Conservation (phyloP, 352 stramenopile species). For the Saprolegnia parasitica region DNA sequence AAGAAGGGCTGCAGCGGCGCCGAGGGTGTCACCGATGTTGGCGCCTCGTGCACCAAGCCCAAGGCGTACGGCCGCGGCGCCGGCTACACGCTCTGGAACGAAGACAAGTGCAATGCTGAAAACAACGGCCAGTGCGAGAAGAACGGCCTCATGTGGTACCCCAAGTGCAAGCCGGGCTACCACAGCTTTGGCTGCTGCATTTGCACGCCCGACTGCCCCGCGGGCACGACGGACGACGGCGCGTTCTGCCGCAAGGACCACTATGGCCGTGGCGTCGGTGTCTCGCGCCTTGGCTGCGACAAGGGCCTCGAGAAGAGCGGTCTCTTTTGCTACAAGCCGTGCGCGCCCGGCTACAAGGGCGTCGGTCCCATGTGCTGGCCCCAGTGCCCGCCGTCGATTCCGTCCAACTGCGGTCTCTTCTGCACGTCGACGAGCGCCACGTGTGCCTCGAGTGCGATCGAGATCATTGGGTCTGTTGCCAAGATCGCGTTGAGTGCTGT, state of each 20-base stretch:
- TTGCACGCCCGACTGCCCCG: conserved; percentile 17
- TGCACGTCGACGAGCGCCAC: conserved; percentile 14
- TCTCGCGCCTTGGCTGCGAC: conserved; percentile 10
- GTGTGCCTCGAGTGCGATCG: conserved; percentile 3
- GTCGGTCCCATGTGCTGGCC: conserved; percentile 30
- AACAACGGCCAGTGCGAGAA: conserved; percentile 4
- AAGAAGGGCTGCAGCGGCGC: conserved; percentile 20
- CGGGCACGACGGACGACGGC: conserved; percentile 7
- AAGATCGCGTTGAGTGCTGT: conserved; percentile 15
- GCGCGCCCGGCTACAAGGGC: conserved; percentile 15
- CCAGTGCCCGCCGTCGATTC: neutral
- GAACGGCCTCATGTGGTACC: conserved; percentile 16
- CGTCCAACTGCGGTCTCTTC: conserved; percentile 16
- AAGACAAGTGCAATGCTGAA: conserved; percentile 21
- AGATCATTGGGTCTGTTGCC: neutral
- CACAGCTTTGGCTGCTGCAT: conserved; percentile 2
- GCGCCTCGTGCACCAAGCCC: conserved; percentile 19
- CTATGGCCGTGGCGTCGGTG: conserved; percentile 20
- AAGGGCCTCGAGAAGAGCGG: conserved; percentile 22
- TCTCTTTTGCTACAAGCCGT: conserved; percentile 31
- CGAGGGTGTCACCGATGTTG: neutral
- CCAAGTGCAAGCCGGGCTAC: conserved; percentile 4
- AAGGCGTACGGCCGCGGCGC: conserved; percentile 5
- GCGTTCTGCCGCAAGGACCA: conserved; percentile 30
- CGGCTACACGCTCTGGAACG: conserved; percentile 15